Conservation (phyloP, 352 stramenopile genomes). For the Globisporangium carolinianum region DNA sequence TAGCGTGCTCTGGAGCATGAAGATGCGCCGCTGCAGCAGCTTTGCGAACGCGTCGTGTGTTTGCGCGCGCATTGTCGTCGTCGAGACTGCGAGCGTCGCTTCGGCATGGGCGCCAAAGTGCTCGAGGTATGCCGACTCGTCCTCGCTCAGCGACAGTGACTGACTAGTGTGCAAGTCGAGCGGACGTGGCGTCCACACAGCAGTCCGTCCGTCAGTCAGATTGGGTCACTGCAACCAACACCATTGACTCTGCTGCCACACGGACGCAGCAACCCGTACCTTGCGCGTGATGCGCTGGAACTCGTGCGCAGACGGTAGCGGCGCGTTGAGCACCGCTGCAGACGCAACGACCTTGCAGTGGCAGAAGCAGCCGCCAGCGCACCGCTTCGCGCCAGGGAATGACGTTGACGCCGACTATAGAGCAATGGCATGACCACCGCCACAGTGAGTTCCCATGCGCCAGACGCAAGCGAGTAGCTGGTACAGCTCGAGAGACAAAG, state of each 20-base stretch:
- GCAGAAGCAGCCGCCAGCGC: conserved; percentile 38
- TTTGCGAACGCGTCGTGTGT: conserved; percentile 25
- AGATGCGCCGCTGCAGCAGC: conserved; percentile 53
- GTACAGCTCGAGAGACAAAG: too few species aligned
- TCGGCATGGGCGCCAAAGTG: conserved; percentile 50
- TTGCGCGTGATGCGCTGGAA: conserved; percentile 53
- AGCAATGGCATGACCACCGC: background rate
- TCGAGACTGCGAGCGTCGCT: conserved; percentile 18
- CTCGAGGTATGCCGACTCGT: conserved; percentile 49
- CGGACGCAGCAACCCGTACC: conserved; percentile 14
- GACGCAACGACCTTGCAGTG: conserved; percentile 27
- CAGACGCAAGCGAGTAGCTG: too few species aligned
- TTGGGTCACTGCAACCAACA: background rate
- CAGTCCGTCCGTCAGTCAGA: too few species aligned
- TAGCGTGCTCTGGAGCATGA: conserved; percentile 63
- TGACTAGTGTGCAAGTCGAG: conserved; percentile 6
- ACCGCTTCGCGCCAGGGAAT: conserved; percentile 20
- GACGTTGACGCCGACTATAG: conserved; percentile 2
- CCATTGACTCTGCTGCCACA: background rate
- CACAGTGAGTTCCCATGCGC: background rate
- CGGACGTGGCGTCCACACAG: too few species aligned
- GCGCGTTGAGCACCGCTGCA: conserved; percentile 12
- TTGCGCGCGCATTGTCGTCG: background rate
- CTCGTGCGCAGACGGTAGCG: conserved; percentile 21
- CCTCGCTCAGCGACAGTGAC: conserved; percentile 52